Base-by-base conservation (phyloP, 1,139 yeast species). In the Taphrina deformans region DNA sequence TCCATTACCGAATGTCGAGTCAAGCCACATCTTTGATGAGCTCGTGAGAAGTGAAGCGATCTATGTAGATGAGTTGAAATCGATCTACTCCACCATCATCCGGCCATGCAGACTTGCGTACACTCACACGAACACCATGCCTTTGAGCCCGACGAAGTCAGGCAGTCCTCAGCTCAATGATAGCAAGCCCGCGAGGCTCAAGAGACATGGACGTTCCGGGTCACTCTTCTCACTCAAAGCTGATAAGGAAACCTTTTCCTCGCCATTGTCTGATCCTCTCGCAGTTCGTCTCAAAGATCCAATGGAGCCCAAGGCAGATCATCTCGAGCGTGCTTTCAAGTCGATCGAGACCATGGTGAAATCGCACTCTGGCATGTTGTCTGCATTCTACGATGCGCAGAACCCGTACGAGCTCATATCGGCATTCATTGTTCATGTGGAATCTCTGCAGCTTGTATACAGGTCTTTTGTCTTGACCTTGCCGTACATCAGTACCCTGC, bases 271-370 rank as follows among this genome's bases (percentile, higher is more conserved):
- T 4, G 44, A 40, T n/a, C 31, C n/a, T n/a, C 56, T 59, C 12
- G 50, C 44, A 12, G 45, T 46, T 27, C 63, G 55, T 23, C 38
- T 59, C 55, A 40, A 35, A 12, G 55, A 59, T 27, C 63, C 63
- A 12, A 59, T 59, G 63, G 26, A 29, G 21, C 63, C 63, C 3
- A 48, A 35, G 10, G 48, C 45, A 1, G 50, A 59, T 18, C 56
- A 59, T 40, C 63, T 59, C 56, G 63, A 50, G 26, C 55, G 63
- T 18, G 35, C 63, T n/a, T 59, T 50, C 50, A 40, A 27, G 23
- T 59, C 56, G 16, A 59, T 59, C 41, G 56, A 59, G 24, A 29
- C 41, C 21, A 59, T 59, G 63, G 45, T 59, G 5, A 59, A 40
- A 26, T 40, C 63, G 16, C 63, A 59, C 27, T 23, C 53, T 26